Conservation (phyloP, 306 rosid species). For the Cyclanthera cordifolia region DNA sequence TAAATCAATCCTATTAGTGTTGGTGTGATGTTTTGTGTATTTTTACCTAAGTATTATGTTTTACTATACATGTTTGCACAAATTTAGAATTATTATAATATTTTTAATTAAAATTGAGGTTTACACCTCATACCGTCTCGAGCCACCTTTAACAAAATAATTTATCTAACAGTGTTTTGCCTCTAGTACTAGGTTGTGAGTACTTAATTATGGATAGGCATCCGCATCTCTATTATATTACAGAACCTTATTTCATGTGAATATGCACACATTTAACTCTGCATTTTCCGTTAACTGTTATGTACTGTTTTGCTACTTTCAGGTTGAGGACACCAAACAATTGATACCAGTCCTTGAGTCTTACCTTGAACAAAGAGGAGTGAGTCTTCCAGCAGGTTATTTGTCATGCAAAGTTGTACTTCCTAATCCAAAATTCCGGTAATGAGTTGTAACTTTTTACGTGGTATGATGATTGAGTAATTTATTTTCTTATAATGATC, state of each 20-base stretch:
- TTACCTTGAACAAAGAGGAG: conserved; percentile 89
- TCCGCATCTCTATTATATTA: background rate
- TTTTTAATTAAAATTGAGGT: no score
- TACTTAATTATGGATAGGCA: background rate
- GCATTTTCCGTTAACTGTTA: background rate
- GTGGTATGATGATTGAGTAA: background rate
- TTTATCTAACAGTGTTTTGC: background rate
- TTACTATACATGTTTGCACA: no score
- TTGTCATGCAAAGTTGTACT: conserved; percentile 70
- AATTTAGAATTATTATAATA: no score
- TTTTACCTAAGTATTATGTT: no score
- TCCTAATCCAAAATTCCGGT: conserved; percentile 75
- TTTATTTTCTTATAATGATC: conserved; percentile 6
- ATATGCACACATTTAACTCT: background rate
- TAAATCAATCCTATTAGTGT: no score
- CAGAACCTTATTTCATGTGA: background rate
- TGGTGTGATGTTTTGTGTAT: no score
- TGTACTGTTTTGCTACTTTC: conserved; percentile 10
- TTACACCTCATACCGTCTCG: no score
- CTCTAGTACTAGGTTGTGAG: background rate
- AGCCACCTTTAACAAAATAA: no score
- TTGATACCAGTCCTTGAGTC: conserved; percentile 68
- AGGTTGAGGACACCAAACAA: conserved; percentile 58
- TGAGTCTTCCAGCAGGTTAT: conserved; percentile 50
- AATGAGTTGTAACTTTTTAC: conserved; percentile 22